Evolutionary conservation across 768 basidiomycete genomes (phyloP).

Genomic region (Lactarius quietus): DNA sequence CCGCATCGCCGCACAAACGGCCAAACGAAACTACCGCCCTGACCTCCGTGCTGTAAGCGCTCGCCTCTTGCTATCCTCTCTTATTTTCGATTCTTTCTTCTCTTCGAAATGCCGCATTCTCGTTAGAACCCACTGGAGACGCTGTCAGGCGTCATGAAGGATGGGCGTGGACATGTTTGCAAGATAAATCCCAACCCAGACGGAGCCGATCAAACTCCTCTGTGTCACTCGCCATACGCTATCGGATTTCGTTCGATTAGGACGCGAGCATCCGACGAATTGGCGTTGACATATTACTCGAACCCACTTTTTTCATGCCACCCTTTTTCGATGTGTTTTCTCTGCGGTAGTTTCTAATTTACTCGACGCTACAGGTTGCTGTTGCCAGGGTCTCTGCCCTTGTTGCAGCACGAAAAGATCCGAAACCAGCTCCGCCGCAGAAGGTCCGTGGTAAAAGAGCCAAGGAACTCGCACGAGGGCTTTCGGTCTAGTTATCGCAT

Average conservation of each 20-base stretch:
- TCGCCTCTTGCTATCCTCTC: neutral
- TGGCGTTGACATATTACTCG: conserved; percentile 54
- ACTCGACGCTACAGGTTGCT: conserved; percentile 48
- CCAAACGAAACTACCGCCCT: conserved; percentile 70
- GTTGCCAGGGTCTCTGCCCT: conserved; percentile 77
- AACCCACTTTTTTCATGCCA: conserved; percentile 7
- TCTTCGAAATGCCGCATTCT: conserved; percentile 52
- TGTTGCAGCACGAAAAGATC: conserved; percentile 64
- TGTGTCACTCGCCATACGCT: conserved; percentile 65
- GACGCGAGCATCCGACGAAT: conserved; percentile 66
- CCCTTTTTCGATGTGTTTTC: neutral
- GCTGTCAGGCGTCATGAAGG: conserved; percentile 64
- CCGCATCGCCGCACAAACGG: conserved; percentile 55
- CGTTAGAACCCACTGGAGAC: conserved; percentile 90
- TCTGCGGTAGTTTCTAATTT: neutral
- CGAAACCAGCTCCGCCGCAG: conserved; percentile 61
- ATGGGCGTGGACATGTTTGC: conserved; percentile 94
- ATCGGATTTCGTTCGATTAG: conserved; percentile 66
- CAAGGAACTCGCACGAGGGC: conserved; percentile 1
- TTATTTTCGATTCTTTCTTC: conserved; percentile 13
- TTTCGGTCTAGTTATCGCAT: neutral
- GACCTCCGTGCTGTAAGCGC: conserved; percentile 75
- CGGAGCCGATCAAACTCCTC: conserved; percentile 57
- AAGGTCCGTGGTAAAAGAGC: conserved; percentile 73
- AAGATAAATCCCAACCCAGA: conserved; percentile 52